Evolutionary conservation across 2,329 filamentous ascomycete genomes (phyloP).

Genomic region (Bisporella sp.): DNA sequence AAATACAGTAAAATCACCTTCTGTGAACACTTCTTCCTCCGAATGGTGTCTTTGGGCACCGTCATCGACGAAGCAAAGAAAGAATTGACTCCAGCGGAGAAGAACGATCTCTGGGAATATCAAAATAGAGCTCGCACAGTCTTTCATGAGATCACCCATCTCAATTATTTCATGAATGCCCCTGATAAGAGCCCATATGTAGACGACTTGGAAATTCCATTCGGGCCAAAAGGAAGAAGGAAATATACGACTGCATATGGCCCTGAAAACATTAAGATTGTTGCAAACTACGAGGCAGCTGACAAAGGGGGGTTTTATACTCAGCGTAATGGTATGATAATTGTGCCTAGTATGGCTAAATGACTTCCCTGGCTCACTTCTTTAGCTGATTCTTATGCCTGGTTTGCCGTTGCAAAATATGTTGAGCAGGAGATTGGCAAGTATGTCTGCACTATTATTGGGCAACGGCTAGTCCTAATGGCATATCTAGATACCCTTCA

Average conservation of each 20-base stretch:
- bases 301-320: too few species aligned
- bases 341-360: too few species aligned
- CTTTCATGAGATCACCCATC: neutral
- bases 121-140: neutral
- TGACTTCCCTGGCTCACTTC: too few species aligned
- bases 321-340: too few species aligned
- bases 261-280: too few species aligned
- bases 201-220: neutral
- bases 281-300: too few species aligned
- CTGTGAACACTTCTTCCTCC: neutral
- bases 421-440: neutral
- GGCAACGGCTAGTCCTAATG: too few species aligned
- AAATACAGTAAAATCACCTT: neutral
- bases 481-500: too few species aligned
- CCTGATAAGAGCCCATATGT: neutral
- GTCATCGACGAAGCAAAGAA: neutral
- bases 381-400: neutral
- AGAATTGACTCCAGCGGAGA: neutral
- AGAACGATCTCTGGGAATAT: neutral
- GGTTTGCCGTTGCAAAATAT: neutral
- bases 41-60: neutral
- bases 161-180: neutral
- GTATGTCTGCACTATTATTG: too few species aligned
- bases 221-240: too few species aligned
- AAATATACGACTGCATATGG: too few species aligned